Evolutionary conservation across 495 filamentous ascomycete genomes (phyloP).

Genomic region (Xylaria grammica): DNA sequence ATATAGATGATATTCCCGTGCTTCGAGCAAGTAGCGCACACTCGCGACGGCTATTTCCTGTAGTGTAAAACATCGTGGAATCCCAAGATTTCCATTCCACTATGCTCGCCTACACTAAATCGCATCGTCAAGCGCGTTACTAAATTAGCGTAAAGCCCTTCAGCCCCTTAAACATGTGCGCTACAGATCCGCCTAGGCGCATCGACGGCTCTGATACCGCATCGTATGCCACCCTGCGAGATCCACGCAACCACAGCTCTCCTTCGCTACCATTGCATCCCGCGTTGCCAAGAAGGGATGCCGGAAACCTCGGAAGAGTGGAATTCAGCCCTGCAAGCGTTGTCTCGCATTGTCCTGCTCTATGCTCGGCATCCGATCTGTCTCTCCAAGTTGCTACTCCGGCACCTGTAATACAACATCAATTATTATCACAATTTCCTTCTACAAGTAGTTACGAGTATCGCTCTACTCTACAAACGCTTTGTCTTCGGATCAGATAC

Average conservation of each 20-base stretch:
- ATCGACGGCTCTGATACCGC: neutral
- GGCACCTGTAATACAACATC: neutral
- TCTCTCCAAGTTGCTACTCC: neutral
- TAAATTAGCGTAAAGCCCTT: conserved; percentile 2
- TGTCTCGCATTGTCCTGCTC: neutral
- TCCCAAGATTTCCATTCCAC: too few species aligned
- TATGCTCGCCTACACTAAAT: too few species aligned
- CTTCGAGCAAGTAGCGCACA: neutral
- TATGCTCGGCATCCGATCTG: conserved; percentile 1
- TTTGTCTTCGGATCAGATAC: neutral
- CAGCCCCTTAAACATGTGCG: neutral
- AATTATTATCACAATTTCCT: neutral
- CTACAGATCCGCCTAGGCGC: neutral
- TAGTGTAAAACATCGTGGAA: too few species aligned
- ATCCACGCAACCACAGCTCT: conserved; percentile 3
- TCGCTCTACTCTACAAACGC: neutral
- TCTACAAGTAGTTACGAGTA: neutral
- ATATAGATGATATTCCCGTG: too few species aligned
- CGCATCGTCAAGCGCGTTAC: neutral
- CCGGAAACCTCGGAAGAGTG: conserved; percentile 19
- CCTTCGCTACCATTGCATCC: neutral
- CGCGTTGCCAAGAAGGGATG: conserved; percentile 11
- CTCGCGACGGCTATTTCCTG: too few species aligned
- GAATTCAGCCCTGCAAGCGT: conserved; percentile 22
- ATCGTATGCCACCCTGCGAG: conserved; percentile 3